Percentiles rank a stretch among this genome's conserved stretches.
These are phyloP conservation scores for Trypanosoma boissoni DNA, from an alignment of 208 protist genomes.

Conservation along the genomic window DNA sequence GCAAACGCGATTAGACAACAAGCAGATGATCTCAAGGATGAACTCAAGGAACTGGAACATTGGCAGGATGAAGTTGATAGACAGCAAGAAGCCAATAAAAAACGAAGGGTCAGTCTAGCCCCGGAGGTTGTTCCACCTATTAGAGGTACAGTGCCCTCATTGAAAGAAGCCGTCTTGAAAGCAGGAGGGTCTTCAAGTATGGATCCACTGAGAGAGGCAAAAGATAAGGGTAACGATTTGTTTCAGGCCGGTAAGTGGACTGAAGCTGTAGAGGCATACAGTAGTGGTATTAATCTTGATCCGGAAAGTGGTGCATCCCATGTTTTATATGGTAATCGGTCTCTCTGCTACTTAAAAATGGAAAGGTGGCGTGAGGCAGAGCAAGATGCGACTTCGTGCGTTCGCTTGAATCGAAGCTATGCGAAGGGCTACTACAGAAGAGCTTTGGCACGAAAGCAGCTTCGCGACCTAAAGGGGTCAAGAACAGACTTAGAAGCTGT, in stretches of 20 bases:
- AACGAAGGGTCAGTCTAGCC: slow-evolving; percentile 19
- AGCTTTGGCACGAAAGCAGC: slow-evolving; percentile 77
- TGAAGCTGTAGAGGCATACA: slow-evolving; percentile 83
- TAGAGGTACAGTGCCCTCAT: slow-evolving; percentile 80
- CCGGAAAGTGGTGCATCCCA: slow-evolving; percentile 51
- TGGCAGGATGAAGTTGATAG: slow-evolving; percentile 71
- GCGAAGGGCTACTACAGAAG: slow-evolving; percentile 88
- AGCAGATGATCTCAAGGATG: slow-evolving; percentile 83
- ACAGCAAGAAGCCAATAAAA: slow-evolving; percentile 35
- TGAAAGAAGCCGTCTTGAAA: slow-evolving; percentile 70
- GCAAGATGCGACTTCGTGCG: slow-evolving; percentile 70
- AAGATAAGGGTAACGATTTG: slow-evolving; percentile 82
- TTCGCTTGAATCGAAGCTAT: slow-evolving; percentile 80
- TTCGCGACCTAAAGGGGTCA: slow-evolving; percentile 81
- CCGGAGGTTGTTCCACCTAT: slow-evolving; percentile 53
- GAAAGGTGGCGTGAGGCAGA: slow-evolving; percentile 74
- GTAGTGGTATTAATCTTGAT: slow-evolving; percentile 82
- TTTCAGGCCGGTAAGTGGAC: slow-evolving; percentile 67
- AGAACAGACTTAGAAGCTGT: slow-evolving; percentile 83
- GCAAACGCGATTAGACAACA: slow-evolving; percentile 75
- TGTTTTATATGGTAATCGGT: slow-evolving; percentile 84
- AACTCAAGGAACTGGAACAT: slow-evolving; percentile 76
- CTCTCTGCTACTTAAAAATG: slow-evolving; percentile 83
- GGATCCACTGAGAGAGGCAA: slow-evolving; percentile 60
- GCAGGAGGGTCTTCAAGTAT: slow-evolving; percentile 24